phyloP scores from a whole-genome alignment of 2,329 filamentous ascomycete genomes.

The Polytolypa hystricis region DNA sequence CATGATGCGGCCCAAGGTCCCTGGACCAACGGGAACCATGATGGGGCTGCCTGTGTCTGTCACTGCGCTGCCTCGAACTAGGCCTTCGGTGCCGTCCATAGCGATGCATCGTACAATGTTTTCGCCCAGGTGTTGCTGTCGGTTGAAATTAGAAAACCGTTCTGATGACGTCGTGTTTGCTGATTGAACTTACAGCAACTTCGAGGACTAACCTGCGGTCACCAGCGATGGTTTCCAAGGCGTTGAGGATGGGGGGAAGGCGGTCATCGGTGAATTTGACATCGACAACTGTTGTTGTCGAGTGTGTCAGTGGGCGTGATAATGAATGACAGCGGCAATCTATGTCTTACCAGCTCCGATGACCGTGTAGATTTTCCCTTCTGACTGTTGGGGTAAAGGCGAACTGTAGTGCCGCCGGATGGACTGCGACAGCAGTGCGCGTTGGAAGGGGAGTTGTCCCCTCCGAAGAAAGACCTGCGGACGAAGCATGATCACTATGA shows the following conservation, averaged over 20 bases:
- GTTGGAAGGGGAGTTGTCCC: too few relatives aligned
- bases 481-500: too few relatives aligned
- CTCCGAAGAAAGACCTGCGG: too few relatives aligned
- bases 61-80: conserved; percentile 79
- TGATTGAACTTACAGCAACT: conserved; percentile 64
- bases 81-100: conserved; percentile 99
- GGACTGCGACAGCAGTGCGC: too few relatives aligned
- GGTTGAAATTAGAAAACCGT: conserved; percentile 15
- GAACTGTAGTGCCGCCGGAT: too few relatives aligned
- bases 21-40: conserved; percentile 87
- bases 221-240: conserved; percentile 81
- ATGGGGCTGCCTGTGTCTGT: conserved; percentile 89
- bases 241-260: conserved; percentile 95
- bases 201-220: conserved; percentile 92
- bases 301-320: too few relatives aligned
- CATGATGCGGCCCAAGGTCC: conserved; percentile 96
- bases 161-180: conserved; percentile 7
- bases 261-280: conserved; percentile 94
- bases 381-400: too few relatives aligned
- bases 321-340: too few relatives aligned
- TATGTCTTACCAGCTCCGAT: too few relatives aligned
- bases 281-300: too few relatives aligned
- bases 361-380: too few relatives aligned
- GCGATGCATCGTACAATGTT: conserved; percentile 99
- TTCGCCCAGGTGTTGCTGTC: conserved; percentile 97